Evolutionary conservation across 1,284 basidiomycete species (phyloP).

Genomic region (Rhodotorula sp.): DNA sequence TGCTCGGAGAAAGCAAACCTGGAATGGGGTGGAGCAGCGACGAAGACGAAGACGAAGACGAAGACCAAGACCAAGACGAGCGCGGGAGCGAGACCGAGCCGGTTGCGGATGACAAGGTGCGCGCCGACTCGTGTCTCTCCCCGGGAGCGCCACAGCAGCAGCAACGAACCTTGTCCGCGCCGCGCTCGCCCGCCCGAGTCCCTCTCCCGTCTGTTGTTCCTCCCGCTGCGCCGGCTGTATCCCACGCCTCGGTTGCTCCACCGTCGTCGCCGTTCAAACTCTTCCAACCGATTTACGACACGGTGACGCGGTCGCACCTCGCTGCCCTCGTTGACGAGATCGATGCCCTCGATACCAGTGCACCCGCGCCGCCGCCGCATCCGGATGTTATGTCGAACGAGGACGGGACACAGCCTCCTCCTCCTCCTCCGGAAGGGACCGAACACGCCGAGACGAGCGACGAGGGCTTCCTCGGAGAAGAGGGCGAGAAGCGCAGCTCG

Average conservation of each 20-base stretch:
- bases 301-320: slow-evolving; percentile 85
- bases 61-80: neutral
- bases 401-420: neutral
- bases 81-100: neutral
- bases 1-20: neutral
- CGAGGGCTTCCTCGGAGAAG: slow-evolving; percentile 63
- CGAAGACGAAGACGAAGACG: slow-evolving; percentile 2
- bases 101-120: neutral
- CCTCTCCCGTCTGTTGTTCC: neutral
- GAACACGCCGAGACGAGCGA: slow-evolving; percentile 54
- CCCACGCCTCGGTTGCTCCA: neutral
- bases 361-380: no score
- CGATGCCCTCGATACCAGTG: slow-evolving; percentile 30
- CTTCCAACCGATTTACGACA: slow-evolving; percentile 90
- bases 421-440: neutral
- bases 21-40: slow-evolving; percentile 14
- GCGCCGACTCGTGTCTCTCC: neutral
- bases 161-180: no score
- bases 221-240: neutral
- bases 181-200: slow-evolving; percentile 2
- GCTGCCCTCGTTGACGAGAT: slow-evolving; percentile 78
- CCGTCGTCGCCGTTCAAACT: slow-evolving; percentile 58
- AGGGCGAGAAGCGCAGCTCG: slow-evolving; percentile 64
- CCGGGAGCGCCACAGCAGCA: neutral
- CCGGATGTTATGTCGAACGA: neutral